Evolutionary conservation across 805 yeast species (phyloP).

Genomic region (Myxozyma nipponensis): DNA sequence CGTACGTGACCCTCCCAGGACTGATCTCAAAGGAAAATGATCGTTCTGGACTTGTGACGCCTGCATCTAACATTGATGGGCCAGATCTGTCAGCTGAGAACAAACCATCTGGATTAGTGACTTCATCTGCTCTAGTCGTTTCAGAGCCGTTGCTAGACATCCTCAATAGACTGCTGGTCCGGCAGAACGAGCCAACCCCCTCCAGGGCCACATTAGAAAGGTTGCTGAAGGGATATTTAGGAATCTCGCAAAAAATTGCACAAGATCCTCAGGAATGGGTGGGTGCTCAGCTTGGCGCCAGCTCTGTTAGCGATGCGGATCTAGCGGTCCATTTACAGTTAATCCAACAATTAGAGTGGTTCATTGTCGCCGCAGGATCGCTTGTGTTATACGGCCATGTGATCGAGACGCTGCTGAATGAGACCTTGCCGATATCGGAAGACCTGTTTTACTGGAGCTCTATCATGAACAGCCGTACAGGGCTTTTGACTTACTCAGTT

Average conservation of each 20-base stretch:
- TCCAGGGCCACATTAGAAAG: conserved; percentile 7
- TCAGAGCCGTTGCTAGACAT: conserved; percentile 14
- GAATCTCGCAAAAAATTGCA: background rate
- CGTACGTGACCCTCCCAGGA: conserved; percentile 20
- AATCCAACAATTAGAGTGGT: conserved; percentile 31
- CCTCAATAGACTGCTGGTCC: conserved; percentile 13
- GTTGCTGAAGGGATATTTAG: conserved; percentile 6
- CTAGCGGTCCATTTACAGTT: conserved; percentile 3
- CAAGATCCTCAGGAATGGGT: background rate
- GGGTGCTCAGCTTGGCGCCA: conserved; percentile 8
- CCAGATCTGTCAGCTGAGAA: too few relatives aligned
- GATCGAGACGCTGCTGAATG: conserved; percentile 38
- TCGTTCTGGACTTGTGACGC: too few relatives aligned
- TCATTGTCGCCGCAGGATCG: conserved; percentile 36
- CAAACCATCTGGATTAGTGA: too few relatives aligned
- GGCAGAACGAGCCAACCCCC: conserved; percentile 16
- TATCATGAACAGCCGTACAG: conserved; percentile 36
- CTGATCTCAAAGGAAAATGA: conserved; percentile 3
- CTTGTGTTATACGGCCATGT: conserved; percentile 38
- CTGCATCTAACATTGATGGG: too few relatives aligned
- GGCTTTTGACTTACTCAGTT: conserved; percentile 39
- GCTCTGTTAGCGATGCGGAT: conserved; percentile 2
- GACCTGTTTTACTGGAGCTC: conserved; percentile 49
- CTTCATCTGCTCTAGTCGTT: too few relatives aligned
- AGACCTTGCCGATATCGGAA: conserved; percentile 44